These are phyloP conservation scores for Myxozyma lipomycoides DNA, from an alignment of 805 yeast genomes.

Conservation along the genomic window DNA sequence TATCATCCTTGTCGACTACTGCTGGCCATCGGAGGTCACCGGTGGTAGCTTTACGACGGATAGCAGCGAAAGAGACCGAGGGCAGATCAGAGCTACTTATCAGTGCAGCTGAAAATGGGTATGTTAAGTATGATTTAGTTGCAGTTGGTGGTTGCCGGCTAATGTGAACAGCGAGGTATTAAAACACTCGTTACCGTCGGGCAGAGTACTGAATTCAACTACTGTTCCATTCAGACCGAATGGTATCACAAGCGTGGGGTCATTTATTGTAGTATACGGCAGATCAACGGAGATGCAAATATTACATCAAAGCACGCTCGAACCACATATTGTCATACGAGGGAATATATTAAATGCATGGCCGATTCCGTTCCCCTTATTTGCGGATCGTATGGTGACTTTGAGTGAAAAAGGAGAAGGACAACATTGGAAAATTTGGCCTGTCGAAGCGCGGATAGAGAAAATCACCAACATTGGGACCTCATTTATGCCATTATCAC, in stretches of 20 bases:
- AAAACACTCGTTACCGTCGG: constrained; percentile 29
- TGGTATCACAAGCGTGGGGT: constrained; percentile 19
- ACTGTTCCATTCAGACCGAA: constrained; percentile 26
- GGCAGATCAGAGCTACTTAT: constrained; percentile 25
- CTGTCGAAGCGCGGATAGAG: constrained; percentile 24
- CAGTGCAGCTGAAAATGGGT: constrained; percentile 26
- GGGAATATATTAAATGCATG: constrained; percentile 18
- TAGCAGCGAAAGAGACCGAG: constrained; percentile 25
- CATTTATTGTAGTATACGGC: constrained; percentile 22
- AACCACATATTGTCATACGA: constrained; percentile 22
- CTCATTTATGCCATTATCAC: constrained; percentile 5
- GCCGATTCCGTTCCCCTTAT: constrained; percentile 26
- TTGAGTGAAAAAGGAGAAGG: constrained; percentile 22
- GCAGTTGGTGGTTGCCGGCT: neutral
- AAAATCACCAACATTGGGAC: constrained; percentile 21
- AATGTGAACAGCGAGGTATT: constrained; percentile 14
- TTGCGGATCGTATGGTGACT: constrained; percentile 27
- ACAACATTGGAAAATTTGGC: constrained; percentile 28
- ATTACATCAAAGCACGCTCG: constrained; percentile 24
- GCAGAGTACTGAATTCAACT: constrained; percentile 22
- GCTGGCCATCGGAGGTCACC: constrained; percentile 27
- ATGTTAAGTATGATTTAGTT: neutral
- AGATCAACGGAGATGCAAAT: constrained; percentile 26
- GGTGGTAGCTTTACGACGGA: constrained; percentile 20
- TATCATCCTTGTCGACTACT: constrained; percentile 23